Percentiles rank a stretch among this genome's conserved stretches.
phyloP scores from a whole-genome alignment of 177 flowering plant species.

The Telopea speciosissima region DNA sequence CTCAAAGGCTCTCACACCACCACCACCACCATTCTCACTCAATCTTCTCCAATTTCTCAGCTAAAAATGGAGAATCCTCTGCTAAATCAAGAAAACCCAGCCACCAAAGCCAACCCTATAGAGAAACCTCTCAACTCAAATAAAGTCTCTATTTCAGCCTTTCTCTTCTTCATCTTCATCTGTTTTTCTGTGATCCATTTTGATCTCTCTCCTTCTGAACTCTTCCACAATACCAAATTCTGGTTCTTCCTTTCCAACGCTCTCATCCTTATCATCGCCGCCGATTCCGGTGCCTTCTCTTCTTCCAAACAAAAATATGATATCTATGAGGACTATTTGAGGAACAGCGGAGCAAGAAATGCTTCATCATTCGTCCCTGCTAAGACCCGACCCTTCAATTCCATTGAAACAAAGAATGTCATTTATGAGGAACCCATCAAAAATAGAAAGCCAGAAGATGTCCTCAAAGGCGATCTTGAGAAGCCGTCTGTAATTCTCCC shows the following conservation, averaged over 20 bases:
- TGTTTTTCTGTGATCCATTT: constrained; percentile 9
- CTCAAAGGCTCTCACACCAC: neutral
- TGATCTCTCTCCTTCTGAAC: constrained; percentile 33
- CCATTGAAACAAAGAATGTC: neutral
- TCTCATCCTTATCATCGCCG: constrained; percentile 51
- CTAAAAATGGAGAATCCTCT: constrained; percentile 13
- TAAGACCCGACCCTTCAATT: no score
- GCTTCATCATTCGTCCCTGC: neutral
- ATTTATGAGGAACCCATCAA: neutral
- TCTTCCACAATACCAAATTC: constrained; percentile 42
- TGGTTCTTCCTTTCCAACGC: constrained; percentile 71
- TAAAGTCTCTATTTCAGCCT: constrained; percentile 29
- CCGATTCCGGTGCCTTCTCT: constrained; percentile 46
- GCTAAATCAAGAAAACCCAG: neutral
- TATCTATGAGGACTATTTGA: constrained; percentile 28
- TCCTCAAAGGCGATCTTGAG: neutral
- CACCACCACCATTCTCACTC: neutral
- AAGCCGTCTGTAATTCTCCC: neutral
- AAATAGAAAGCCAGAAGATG: no score
- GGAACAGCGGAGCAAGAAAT: constrained; percentile 3
- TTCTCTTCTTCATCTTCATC: constrained; percentile 22
- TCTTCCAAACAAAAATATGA: constrained; percentile 24
- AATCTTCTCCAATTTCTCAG: neutral
- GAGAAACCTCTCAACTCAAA: constrained; percentile 17
- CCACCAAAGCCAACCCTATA: constrained; percentile 2